Evolutionary conservation across 2,329 filamentous ascomycete species (phyloP), one percentile per base, ranked within the genome.

Genomic region (Ascochyta fabae): DNA sequence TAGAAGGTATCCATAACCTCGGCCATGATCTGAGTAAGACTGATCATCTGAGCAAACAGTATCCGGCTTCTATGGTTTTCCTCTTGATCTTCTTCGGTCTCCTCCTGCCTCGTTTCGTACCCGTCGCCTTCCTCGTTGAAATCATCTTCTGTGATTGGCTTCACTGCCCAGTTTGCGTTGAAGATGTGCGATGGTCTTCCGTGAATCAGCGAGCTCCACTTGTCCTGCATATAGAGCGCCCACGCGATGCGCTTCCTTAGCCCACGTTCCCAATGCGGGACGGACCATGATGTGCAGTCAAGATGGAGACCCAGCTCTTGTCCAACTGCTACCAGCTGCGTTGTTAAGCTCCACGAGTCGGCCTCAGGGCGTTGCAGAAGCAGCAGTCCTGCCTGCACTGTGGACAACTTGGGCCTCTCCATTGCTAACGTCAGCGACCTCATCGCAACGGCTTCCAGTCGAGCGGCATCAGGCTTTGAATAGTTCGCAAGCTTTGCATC

Each of bases 171-270:
- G 73, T 96, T 86, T 19, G 82, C 79, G 16, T 81, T 75, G 60
- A 85, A 84, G 52, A 88, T 86, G 63, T 96, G 92, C 4, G 91
- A 95, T 0, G 92, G 92, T 10, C 92, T 87, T 9, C 92, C 92
- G 68, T 96, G 90, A 23, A 95, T 88, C 19, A 96, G 80, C 2
- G 92, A 88, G 15, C 90, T 91, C 92, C 92, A 96, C 74, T 91
- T 96, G 76, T 97, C 93, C 77, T 96, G 92, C 88, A 96, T 94
- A 73, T 95, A 96, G 46, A 96, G 77, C 2, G 91, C 92, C 92
- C 93, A 96, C 1, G 91, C 92, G 38, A 96, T 84, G 44, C 93
- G 86, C 73, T 94, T 95, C 58, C 93, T 84, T 55, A 96, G 75
- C 0, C 91, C 90, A 65, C 90, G 89, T 74, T 96, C 92, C 92